These are phyloP conservation scores for Umbelopsis sp. DNA, from an alignment of 371 early-diverging fungal genomes.

Conservation along the genomic window DNA sequence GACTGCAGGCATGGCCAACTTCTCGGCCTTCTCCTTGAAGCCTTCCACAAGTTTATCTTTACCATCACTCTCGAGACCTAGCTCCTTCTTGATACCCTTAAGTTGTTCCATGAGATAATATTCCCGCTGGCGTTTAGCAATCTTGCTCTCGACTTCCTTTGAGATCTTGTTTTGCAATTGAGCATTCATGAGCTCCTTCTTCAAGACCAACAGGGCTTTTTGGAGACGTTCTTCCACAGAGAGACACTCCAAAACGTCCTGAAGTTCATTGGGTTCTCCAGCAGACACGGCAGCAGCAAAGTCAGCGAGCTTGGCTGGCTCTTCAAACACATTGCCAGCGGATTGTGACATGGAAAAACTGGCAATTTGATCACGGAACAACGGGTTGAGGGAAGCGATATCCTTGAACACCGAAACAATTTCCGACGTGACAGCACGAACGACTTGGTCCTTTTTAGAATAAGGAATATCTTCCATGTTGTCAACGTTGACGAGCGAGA, in stretches of 20 bases:
- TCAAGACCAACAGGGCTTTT: conserved; percentile 88
- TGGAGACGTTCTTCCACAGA: conserved; percentile 91
- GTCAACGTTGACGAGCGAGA: conserved; percentile 85
- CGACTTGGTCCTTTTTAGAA: conserved; percentile 79
- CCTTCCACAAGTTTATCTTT: conserved; percentile 95
- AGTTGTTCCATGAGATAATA: conserved; percentile 98
- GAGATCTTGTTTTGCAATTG: conserved; percentile 95
- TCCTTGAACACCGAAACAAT: conserved; percentile 95
- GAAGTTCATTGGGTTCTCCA: conserved; percentile 90
- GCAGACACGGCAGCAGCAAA: conserved; percentile 95
- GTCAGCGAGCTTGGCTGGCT: conserved; percentile 93
- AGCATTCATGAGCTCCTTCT: conserved; percentile 96
- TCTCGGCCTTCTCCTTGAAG: conserved; percentile 82
- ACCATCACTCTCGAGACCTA: conserved; percentile 95
- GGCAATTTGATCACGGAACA: conserved; percentile 96
- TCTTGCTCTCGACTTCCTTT: conserved; percentile 95
- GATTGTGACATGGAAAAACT: conserved; percentile 94
- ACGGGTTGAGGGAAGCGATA: conserved; percentile 89
- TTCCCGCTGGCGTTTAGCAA: conserved; percentile 94
- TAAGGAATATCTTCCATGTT: conserved; percentile 85
- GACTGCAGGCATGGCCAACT: conserved; percentile 87
- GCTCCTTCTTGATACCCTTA: conserved; percentile 97
- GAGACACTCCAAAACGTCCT: conserved; percentile 87
- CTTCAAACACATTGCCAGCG: conserved; percentile 93
- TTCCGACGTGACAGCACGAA: conserved; percentile 95